These are phyloP conservation scores for Nigrospora sphaerica DNA, from an alignment of 2,329 filamentous ascomycete genomes.

Conservation along the genomic window DNA sequence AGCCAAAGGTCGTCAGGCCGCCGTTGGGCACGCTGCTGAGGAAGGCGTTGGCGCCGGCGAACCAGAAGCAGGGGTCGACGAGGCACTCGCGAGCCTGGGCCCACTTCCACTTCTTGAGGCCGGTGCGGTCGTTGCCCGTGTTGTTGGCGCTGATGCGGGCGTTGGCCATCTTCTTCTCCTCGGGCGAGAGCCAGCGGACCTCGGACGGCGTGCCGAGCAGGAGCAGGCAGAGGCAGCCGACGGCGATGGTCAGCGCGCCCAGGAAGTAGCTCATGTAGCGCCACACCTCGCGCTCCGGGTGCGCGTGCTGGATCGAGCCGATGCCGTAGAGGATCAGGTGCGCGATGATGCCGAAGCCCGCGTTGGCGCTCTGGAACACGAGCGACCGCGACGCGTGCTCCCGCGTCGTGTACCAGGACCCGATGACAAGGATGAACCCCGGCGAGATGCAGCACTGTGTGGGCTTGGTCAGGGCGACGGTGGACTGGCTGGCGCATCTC, in stretches of 20 bases:
- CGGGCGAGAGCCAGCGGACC: constrained; percentile 25
- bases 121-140: constrained; percentile 28
- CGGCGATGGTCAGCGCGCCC: constrained; percentile 24
- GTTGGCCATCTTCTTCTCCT: constrained; percentile 29
- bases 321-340: constrained; percentile 28
- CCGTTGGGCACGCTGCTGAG: constrained; percentile 27
- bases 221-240: constrained; percentile 23
- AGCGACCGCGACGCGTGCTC: constrained; percentile 27
- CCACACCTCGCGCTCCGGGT: constrained; percentile 25
- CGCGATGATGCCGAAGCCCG: constrained; percentile 27
- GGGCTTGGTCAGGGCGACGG: not conserved
- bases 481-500: not conserved
- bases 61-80: constrained; percentile 27
- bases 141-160: constrained; percentile 27
- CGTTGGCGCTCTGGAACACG: constrained; percentile 29
- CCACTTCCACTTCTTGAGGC: constrained; percentile 29
- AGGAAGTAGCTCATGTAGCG: constrained; percentile 31
- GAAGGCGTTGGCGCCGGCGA: constrained; percentile 28
- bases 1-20: constrained; percentile 24
- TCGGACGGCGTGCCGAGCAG: constrained; percentile 29
- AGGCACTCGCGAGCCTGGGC: constrained; percentile 27
- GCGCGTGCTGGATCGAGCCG: constrained; percentile 19
- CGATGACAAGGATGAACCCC: constrained; percentile 29
- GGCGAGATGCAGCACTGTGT: constrained; percentile 28
- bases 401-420: constrained; percentile 28